Conservation (phyloP, 129 eudicot genomes). For the Logfia minima region DNA sequence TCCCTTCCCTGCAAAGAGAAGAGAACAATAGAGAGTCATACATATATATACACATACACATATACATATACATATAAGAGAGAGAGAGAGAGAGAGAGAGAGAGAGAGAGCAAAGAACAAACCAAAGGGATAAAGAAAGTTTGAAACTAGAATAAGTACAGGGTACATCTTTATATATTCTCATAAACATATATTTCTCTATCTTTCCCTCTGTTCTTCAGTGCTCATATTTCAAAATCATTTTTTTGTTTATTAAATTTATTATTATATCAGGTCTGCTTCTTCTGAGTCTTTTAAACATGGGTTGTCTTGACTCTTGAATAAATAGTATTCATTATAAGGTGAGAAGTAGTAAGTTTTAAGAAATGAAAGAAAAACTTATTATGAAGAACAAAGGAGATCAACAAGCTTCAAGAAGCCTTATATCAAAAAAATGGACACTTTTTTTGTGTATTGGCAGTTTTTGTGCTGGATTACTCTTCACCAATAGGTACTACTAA, state of each 20-base stretch:
- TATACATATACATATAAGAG: background rate
- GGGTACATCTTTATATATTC: conserved; percentile 30
- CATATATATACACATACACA: background rate
- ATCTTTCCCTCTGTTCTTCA: conserved; percentile 34
- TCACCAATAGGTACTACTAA: conserved; percentile 72
- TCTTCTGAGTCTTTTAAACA: conserved; percentile 26
- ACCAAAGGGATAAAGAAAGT: conserved; percentile 45
- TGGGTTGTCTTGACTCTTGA: conserved; percentile 15
- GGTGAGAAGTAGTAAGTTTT: background rate
- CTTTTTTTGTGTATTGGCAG: conserved; percentile 70
- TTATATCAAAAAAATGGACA: conserved; percentile 62
- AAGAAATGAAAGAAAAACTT: conserved; percentile 29
- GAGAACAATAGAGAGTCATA: background rate
- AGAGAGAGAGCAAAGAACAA: conserved; percentile 30
- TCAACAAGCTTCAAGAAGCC: conserved; percentile 50
- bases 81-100: conserved; percentile 28
- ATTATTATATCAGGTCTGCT: conserved; percentile 19
- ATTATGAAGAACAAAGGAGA: conserved; percentile 72
- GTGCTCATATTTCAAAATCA: conserved; percentile 17
- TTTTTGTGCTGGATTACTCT: conserved; percentile 84
- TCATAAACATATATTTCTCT: conserved; percentile 23
- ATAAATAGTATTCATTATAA: conserved; percentile 15
- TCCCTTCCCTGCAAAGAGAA: conserved; percentile 81
- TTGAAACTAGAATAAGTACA: conserved; percentile 41
- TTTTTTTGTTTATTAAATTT: conserved; percentile 8